A percentile compares a stretch with the other conserved stretches of the same genome.
These are phyloP conservation scores for Nyssa sinensis DNA, from an alignment of 148 eudicot species.

Conservation along the genomic window DNA sequence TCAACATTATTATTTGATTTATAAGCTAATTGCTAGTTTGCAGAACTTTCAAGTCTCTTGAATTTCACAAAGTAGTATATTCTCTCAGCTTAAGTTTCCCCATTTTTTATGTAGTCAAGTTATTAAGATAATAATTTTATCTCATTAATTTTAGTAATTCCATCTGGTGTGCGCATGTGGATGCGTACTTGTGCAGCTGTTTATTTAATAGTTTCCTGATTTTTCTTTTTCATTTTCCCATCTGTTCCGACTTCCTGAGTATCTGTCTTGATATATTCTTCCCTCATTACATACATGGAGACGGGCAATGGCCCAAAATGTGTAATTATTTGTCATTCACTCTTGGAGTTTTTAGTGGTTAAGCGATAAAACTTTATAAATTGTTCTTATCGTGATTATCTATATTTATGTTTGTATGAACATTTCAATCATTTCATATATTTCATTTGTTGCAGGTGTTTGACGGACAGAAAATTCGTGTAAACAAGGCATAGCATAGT, in stretches of 20 bases:
- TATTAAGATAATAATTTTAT: too few species aligned
- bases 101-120: too few species aligned
- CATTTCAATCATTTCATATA: neutral
- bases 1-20: too few species aligned
- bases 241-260: neutral
- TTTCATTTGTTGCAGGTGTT: slow-evolving; percentile 53
- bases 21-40: too few species aligned
- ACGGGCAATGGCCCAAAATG: too few species aligned
- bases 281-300: too few species aligned
- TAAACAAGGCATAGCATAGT: slow-evolving; percentile 61
- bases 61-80: too few species aligned
- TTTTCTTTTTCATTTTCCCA: neutral
- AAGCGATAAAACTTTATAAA: neutral
- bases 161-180: neutral
- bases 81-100: too few species aligned
- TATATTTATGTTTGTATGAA: neutral
- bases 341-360: neutral
- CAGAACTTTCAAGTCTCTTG: too few species aligned
- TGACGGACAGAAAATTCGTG: slow-evolving; percentile 91
- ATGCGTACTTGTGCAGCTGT: neutral
- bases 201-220: neutral
- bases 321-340: neutral
- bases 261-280: neutral
- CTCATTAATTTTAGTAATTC: too few species aligned
- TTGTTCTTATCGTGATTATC: neutral